Base-by-base conservation (phyloP, 352 stramenopile genomes). In the Globisporangium perplexum region DNA sequence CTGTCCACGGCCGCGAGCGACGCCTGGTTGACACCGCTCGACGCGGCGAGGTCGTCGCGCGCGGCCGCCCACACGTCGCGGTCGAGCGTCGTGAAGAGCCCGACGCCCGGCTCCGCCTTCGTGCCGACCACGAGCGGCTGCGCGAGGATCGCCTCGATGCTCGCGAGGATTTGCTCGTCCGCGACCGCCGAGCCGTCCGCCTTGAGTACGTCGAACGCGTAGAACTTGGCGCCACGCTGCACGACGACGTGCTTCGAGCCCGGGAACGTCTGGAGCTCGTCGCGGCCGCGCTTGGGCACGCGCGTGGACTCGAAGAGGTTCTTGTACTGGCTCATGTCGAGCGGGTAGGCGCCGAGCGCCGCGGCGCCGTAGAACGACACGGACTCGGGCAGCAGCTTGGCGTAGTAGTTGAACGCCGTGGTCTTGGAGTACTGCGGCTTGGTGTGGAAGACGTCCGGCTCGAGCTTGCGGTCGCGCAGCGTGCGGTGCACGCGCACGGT, bases 241-340 rank as follows among this genome's bases (percentile, higher is more conserved):
- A 96, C 81, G 5, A 96, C 83, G 24, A 96, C 60, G 65, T 96
- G 88, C 61, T 72, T 80, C n/a, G 77, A 61, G 23, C 63, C 68
- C 0, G 73, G 63, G 50, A 69, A 77, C 41, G 78, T 76, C 60
- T 89, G 68, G 10, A 96, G 72, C 55, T 82, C 70, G 62, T 96
- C 87, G 49, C 84, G 68, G 42, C 75, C 79, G 3, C 57, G 8
- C 35, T 64, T 66, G 14, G 88, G 88, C 42, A 96, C 36, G 31
- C 88, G 83, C 53, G 70, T 83, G 22, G 87, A 96, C 7, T 70
- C 71, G 53, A 97, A 97, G 42, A 97, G 66, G 67, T 93, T 81
- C 59, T 90, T 82, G 77, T 96, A 96, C 68, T 97, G 86, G 57
- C 81, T 96, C 88, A 97, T 97, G 68, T 96, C 87, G 24, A 97